Evolutionary conservation across 495 filamentous ascomycete genomes (phyloP).

Genomic region (Neurospora sp.): DNA sequence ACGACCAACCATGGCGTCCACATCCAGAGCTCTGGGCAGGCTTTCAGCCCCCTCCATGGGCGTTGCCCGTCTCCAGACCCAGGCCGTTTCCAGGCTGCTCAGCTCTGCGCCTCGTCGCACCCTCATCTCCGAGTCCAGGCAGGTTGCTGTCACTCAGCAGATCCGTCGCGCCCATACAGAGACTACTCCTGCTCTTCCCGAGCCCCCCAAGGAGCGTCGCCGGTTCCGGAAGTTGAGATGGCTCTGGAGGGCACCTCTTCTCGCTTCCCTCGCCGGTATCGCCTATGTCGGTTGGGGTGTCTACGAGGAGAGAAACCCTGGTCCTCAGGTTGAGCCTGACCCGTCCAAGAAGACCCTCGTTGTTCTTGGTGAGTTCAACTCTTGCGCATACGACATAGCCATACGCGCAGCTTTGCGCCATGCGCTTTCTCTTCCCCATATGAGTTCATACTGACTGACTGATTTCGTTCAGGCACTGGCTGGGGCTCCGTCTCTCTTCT

Average conservation of each 20-base stretch:
- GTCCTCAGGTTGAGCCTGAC: constrained; percentile 70
- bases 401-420: not conserved
- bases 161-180: constrained; percentile 34
- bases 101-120: constrained; percentile 15
- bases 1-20: constrained; percentile 19
- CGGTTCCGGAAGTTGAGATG: constrained; percentile 35
- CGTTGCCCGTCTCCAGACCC: constrained; percentile 13
- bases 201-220: constrained; percentile 26
- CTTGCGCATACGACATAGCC: not conserved
- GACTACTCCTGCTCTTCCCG: constrained; percentile 14
- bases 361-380: constrained; percentile 63
- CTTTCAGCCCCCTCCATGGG: constrained; percentile 17
- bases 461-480: constrained; percentile 59
- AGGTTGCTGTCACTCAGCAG: constrained; percentile 20
- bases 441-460: constrained; percentile 10
- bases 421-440: constrained; percentile 1
- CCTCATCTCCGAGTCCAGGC: constrained; percentile 12
- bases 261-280: constrained; percentile 56
- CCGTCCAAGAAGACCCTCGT: constrained; percentile 94
- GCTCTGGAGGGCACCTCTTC: constrained; percentile 66
- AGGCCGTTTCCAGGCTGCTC: constrained; percentile 18
- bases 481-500: constrained; percentile 95
- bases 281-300: constrained; percentile 70
- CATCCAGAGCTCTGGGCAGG: constrained; percentile 24
- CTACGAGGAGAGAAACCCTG: constrained; percentile 69